Conservation (phyloP, 441 rosid species). For the Syzygium syzygioides region DNA sequence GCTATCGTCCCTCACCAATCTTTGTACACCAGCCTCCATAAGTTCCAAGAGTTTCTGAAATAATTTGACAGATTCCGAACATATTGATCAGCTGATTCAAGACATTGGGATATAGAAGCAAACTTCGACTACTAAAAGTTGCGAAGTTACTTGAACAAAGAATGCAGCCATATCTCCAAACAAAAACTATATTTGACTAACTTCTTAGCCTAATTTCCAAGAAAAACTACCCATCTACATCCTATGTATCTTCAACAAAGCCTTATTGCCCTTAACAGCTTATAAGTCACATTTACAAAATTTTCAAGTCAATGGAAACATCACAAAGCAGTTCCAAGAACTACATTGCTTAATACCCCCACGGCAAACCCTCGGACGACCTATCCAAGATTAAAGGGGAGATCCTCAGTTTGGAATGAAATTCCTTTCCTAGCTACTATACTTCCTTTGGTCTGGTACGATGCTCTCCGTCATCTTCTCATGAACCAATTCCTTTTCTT, state of each 20-base stretch:
- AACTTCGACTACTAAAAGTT: neutral
- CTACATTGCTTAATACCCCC: neutral
- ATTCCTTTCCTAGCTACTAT: neutral
- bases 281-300: neutral
- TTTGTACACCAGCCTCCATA: constrained; percentile 27
- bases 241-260: neutral
- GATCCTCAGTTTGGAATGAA: neutral
- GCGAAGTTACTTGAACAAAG: neutral
- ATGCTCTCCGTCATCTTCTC: neutral
- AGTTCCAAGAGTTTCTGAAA: constrained; percentile 18
- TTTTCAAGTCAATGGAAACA: neutral
- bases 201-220: neutral
- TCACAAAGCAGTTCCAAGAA: neutral
- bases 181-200: neutral
- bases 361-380: neutral
- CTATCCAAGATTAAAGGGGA: neutral
- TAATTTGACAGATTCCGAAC: neutral
- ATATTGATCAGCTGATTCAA: neutral
- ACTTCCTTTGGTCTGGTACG: neutral
- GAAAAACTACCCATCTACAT: neutral
- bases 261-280: neutral
- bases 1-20: constrained; percentile 40
- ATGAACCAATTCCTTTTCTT: neutral
- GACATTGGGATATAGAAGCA: neutral
- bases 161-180: neutral